Evolutionary conservation across 2,329 filamentous ascomycete species (phyloP), one percentile per base, ranked within the genome.

Genomic region (Aspergillus hiratsukae): DNA sequence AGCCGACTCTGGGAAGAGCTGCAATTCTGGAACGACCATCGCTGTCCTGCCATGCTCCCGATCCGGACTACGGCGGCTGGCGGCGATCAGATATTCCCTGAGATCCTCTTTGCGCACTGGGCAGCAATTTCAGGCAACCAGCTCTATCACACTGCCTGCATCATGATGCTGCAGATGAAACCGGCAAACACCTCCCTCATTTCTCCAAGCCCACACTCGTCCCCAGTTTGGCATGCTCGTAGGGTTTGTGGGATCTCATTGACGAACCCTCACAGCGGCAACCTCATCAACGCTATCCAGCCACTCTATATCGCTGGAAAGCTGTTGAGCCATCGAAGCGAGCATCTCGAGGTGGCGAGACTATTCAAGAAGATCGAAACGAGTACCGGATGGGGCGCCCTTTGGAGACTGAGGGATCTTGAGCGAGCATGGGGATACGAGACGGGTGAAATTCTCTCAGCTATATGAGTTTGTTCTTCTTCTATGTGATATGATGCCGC

Each of bases 71-170:
- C 76, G 4, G 72, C 74, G 14, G 70, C 73, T 5, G 62, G 64
- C 1, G 62, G 61, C 1, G 65, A 61, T 7, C 63, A 68, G 4
- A 78, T 77, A 0, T 83, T 82, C 54, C 80, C 80, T 0, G 73
- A 79, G 52, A 77, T 83, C 3, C 71, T 83, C 0, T 84, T 80
- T 64, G 69, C 75, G 1, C 77, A 81, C 57, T 80, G 76, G 73
- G 78, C 80, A 0, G 81, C 79, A 5, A 83, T 84, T 21, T 83
- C 81, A 0, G 77, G 78, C 0, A 83, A 81, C 48, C 81, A 83
- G 59, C 69, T 83, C 0, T 81, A 83, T 51, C 81, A 84, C 61
- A 81, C 81, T 0, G 76, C 79, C 3, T 80, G 77, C 58, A 76
- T 82, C 8, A 65, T 83, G 31, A 73, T 84, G 19, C 69, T 84